phyloP scores from a whole-genome alignment of 129 eudicot genomes.

The Saposhnikovia divaricata region DNA sequence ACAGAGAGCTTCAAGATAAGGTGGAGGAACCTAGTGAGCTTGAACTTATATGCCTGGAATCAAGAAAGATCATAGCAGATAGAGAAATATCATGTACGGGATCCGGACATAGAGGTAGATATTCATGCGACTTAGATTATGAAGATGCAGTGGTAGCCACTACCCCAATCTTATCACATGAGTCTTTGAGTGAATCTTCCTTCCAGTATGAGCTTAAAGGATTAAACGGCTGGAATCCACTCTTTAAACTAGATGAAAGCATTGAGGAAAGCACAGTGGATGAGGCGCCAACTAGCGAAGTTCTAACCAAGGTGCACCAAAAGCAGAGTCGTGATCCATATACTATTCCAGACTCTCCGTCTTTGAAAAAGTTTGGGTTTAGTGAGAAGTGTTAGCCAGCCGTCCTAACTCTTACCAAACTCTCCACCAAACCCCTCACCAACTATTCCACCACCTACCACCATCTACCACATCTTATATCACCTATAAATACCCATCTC shows the following conservation, averaged over 20 bases:
- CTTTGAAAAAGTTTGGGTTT: conserved; percentile 23
- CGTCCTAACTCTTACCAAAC: no score
- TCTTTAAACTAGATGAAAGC: conserved; percentile 18
- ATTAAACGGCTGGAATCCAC: conserved; percentile 8
- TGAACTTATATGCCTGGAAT: conserved; percentile 48
- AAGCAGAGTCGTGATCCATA: not conserved
- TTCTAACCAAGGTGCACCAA: not conserved
- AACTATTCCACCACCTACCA: no score
- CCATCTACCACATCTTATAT: no score
- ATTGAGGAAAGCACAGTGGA: conserved; percentile 10
- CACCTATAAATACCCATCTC: no score
- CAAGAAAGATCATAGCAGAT: conserved; percentile 24
- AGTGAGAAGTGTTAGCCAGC: conserved; percentile 22
- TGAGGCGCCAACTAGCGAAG: conserved; percentile 13
- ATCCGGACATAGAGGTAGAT: conserved; percentile 10
- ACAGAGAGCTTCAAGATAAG: conserved; percentile 39
- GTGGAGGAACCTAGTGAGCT: conserved; percentile 68
- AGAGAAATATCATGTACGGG: conserved; percentile 14
- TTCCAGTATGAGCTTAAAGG: conserved; percentile 9
- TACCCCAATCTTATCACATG: conserved; percentile 6
- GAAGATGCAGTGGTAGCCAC: conserved; percentile 1
- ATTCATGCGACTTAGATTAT: conserved; percentile 13
- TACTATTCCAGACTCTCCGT: conserved; percentile 10
- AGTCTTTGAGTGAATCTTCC: conserved; percentile 1
- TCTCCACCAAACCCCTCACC: no score